phyloP scores from a whole-genome alignment of 2,329 filamentous ascomycete species.

The Clarireedia paspali region DNA sequence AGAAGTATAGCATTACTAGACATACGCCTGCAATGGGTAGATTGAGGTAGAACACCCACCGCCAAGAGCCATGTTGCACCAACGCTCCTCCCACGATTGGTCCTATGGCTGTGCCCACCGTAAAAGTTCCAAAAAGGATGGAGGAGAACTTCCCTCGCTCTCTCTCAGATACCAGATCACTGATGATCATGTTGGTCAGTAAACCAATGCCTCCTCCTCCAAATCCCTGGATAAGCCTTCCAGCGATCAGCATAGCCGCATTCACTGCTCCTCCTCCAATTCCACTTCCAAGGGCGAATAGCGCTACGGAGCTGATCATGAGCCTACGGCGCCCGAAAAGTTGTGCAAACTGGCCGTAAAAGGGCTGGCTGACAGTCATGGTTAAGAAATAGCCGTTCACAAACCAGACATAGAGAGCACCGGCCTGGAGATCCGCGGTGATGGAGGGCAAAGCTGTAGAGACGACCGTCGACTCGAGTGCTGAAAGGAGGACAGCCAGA shows the following conservation, averaged over 20 bases:
- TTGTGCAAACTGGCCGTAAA: constrained; percentile 40
- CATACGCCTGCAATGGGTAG: constrained; percentile 11
- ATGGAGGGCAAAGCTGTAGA: constrained; percentile 4
- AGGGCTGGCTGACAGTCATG: constrained; percentile 5
- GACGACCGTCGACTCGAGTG: not conserved
- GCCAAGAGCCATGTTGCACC: constrained; percentile 13
- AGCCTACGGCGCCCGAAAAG: constrained; percentile 43
- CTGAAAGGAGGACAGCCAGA: not conserved
- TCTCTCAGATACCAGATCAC: not conserved
- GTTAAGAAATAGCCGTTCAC: constrained; percentile 6
- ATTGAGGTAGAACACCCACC: constrained; percentile 49
- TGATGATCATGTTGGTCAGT: not conserved
- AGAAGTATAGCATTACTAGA: constrained; percentile 1
- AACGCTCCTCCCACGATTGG: not conserved
- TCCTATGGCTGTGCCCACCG: not conserved
- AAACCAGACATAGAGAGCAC: constrained; percentile 8
- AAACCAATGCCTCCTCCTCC: constrained; percentile 22
- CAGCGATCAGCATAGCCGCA: constrained; percentile 36
- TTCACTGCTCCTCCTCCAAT: constrained; percentile 25
- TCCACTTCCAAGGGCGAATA: constrained; percentile 20
- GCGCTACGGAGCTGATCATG: constrained; percentile 32
- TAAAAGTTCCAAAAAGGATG: not conserved
- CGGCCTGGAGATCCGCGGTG: not conserved
- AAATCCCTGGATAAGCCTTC: constrained; percentile 29
- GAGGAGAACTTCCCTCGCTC: not conserved